These are phyloP conservation scores for Botrytis galanthina DNA, from an alignment of 2,329 filamentous ascomycete genomes.

Conservation along the genomic window DNA sequence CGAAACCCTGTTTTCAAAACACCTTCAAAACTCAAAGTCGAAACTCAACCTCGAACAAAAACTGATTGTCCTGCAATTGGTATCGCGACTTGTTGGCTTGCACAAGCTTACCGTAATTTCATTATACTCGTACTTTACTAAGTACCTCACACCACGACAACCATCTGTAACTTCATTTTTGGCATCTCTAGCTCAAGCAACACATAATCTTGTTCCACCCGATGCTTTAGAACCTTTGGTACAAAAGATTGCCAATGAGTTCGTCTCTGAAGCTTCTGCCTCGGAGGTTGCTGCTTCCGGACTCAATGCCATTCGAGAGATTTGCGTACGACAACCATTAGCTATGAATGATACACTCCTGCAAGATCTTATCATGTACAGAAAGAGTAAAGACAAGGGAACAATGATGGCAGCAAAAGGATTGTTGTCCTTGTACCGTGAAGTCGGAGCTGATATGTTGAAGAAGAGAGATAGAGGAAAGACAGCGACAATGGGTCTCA, in stretches of 20 bases:
- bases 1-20: slow-evolving; percentile 84
- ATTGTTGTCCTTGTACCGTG: slow-evolving; percentile 83
- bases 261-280: slow-evolving; percentile 91
- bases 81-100: slow-evolving; percentile 85
- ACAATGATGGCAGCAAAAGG: slow-evolving; percentile 99
- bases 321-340: slow-evolving; percentile 89
- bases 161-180: slow-evolving; percentile 65
- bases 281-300: slow-evolving; percentile 89
- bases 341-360: slow-evolving; percentile 95
- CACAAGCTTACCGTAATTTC: slow-evolving; percentile 88
- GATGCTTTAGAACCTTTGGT: slow-evolving; percentile 88
- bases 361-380: slow-evolving; percentile 92
- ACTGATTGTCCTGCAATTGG: slow-evolving; percentile 83
- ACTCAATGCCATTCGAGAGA: slow-evolving; percentile 90
- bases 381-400: slow-evolving; percentile 96
- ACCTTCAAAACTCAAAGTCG: slow-evolving; percentile 81
- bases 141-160: slow-evolving; percentile 23
- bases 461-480: slow-evolving; percentile 90
- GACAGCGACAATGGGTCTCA: slow-evolving; percentile 80
- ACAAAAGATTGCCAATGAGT: slow-evolving; percentile 96
- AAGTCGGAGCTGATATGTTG: slow-evolving; percentile 85
- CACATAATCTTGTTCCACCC: slow-evolving; percentile 86
- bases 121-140: slow-evolving; percentile 66
- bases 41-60: slow-evolving; percentile 87
- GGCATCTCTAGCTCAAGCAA: slow-evolving; percentile 86